A percentile compares a stretch with the other conserved stretches of the same genome.
Evolutionary conservation across 2,329 filamentous ascomycete genomes (phyloP).

Genomic region (Diaporthe amygdali): DNA sequence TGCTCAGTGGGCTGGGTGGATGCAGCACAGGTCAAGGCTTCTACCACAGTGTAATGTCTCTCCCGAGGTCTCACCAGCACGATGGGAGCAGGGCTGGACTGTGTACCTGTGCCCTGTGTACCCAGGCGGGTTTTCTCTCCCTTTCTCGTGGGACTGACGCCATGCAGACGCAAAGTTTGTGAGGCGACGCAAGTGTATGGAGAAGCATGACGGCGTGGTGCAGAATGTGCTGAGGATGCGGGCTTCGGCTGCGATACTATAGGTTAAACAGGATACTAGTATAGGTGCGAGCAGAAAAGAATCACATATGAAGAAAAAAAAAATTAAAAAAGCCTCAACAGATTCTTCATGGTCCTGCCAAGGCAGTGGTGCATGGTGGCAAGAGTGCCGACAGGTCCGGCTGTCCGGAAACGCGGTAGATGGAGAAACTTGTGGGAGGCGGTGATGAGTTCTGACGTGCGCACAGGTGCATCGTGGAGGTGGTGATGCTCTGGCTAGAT

Average conservation of each 20-base stretch:
- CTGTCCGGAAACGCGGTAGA: background rate
- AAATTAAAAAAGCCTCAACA: background rate
- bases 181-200: background rate
- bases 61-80: too few species aligned
- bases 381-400: conserved; percentile 13
- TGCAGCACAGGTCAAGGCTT: too few species aligned
- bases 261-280: too few species aligned
- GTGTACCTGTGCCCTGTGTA: too few species aligned
- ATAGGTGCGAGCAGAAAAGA: background rate
- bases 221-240: background rate
- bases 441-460: background rate
- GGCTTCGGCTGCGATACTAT: background rate
- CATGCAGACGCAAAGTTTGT: background rate
- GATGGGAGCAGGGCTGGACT: too few species aligned
- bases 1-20: too few species aligned
- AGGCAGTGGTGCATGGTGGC: conserved; percentile 1
- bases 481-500: conserved; percentile 3
- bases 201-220: background rate
- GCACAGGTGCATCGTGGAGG: conserved; percentile 10
- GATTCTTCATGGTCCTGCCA: background rate
- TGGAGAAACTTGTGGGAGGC: background rate
- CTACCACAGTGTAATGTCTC: too few species aligned
- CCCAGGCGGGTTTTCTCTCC: too few species aligned
- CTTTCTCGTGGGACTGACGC: background rate
- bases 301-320: background rate